Percentiles rank a stretch among this genome's conserved stretches.
phyloP scores from a whole-genome alignment of 441 rosid species.

The Bruguiera hainesii region DNA sequence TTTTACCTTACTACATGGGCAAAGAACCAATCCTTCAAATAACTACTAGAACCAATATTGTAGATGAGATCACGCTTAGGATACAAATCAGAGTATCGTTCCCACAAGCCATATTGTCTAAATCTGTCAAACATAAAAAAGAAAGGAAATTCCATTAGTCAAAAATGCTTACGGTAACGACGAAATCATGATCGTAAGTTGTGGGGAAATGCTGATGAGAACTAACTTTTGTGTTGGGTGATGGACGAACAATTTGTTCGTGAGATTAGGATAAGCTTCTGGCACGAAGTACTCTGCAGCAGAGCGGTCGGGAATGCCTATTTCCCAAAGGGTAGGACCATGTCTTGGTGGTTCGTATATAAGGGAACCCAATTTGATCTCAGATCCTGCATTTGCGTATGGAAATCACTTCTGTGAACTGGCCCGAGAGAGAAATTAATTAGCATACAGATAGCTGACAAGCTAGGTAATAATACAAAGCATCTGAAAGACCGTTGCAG shows the following conservation, averaged over 20 bases:
- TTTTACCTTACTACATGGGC: constrained; percentile 69
- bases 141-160: not conserved
- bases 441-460: too few relatives aligned
- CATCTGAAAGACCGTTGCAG: not conserved
- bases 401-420: not conserved
- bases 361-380: constrained; percentile 16
- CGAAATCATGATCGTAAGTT: too few relatives aligned
- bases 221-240: constrained; percentile 27
- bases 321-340: constrained; percentile 40
- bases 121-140: constrained; percentile 33
- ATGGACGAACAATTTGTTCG: constrained; percentile 25
- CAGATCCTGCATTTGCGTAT: constrained; percentile 18
- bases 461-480: too few relatives aligned
- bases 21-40: constrained; percentile 67
- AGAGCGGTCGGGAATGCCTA: constrained; percentile 35
- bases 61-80: constrained; percentile 64
- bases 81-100: constrained; percentile 64
- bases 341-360: constrained; percentile 33
- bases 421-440: too few relatives aligned
- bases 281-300: constrained; percentile 38
- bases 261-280: constrained; percentile 25
- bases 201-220: not conserved
- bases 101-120: constrained; percentile 90
- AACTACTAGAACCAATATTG: constrained; percentile 50
- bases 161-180: not conserved